These are phyloP conservation scores for Monilinia fructicola DNA, from an alignment of 2,329 filamentous ascomycete species.

Conservation along the genomic window DNA sequence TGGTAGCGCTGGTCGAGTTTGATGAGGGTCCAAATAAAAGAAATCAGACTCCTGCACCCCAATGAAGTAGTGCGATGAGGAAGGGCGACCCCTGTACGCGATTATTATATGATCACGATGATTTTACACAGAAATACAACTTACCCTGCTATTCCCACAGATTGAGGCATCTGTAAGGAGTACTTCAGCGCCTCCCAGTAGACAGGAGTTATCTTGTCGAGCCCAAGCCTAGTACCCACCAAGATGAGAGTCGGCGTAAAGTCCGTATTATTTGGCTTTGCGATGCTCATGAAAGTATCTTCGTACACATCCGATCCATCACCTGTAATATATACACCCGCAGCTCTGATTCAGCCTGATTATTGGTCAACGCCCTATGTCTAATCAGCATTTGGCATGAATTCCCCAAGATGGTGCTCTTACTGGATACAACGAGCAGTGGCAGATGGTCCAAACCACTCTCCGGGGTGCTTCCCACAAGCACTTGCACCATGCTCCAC, in stretches of 20 bases:
- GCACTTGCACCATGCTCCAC: constrained; percentile 81
- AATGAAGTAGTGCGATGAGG: constrained; percentile 73
- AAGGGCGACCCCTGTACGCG: constrained; percentile 73
- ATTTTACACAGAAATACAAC: constrained; percentile 12
- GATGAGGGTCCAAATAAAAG: constrained; percentile 95
- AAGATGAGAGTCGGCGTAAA: constrained; percentile 88
- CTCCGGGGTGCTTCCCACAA: constrained; percentile 91
- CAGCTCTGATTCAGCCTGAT: constrained; percentile 60
- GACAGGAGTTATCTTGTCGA: constrained; percentile 89
- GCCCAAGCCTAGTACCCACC: constrained; percentile 83
- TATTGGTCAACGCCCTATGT: constrained; percentile 69
- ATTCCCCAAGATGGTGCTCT: constrained; percentile 40
- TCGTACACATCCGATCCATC: constrained; percentile 93
- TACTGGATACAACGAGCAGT: constrained; percentile 93
- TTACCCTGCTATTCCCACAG: constrained; percentile 93
- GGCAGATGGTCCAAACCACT: constrained; percentile 99
- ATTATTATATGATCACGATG: constrained; percentile 22
- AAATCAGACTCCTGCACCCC: constrained; percentile 73
- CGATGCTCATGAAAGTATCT: constrained; percentile 78
- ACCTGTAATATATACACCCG: constrained; percentile 82
- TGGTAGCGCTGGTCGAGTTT: constrained; percentile 73
- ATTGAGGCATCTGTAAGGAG: constrained; percentile 82
- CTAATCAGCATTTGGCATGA: constrained; percentile 25
- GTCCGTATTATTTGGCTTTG: constrained; percentile 60
- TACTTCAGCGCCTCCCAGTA: constrained; percentile 94